Evolutionary conservation across 2,329 filamentous ascomycete genomes (phyloP), one percentile per base, ranked within the genome.

Genomic region (Aspergillus cejpii): DNA sequence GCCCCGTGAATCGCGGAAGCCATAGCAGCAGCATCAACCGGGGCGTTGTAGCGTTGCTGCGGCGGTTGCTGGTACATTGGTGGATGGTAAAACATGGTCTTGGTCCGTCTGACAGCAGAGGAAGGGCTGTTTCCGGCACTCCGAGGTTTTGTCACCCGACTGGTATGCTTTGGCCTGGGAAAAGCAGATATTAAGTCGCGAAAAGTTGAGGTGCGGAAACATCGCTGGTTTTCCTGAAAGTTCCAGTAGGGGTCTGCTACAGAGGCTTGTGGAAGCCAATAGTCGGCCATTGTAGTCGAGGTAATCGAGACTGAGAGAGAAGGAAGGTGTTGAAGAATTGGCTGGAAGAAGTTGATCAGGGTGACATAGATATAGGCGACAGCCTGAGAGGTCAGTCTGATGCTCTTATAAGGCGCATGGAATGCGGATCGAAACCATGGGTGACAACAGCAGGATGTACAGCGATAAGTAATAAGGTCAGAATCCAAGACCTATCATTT

Each of bases 101-200:
- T 81, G 60, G 75, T 78, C 59, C 80, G 73, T 47, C 60, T 61
- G 39, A 41, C 48, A 27, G 53, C 50, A n/a, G 63, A 55, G 5
- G 80, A 74, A 11, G 83, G 84, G 63, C 84, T 87, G 66, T 79
- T 85, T 70, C 74, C 85, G 52, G 81, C 76, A 64, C 82, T 85
- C 52, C 70, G 77, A 11, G 82, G 80, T 64, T 87, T 87, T 44
- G 67, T 68, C 29, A 87, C 71, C 48, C 82, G 61, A 21, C 58
- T 47, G 3, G 50, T 54, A 19, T 75, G 76, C 79, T 81, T 46
- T 70, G 67, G 48, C 67, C 69, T 54, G 67, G 71, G 39, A 63
- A 66, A 57, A 72, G 74, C 62, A 74, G 75, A 54, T 15, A 57
- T 51, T 52, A 74, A 71, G 51, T 70, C 74, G 6, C 60, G 59